Conservation (phyloP, 768 basidiomycete species). For the Calvatia gigantea region DNA sequence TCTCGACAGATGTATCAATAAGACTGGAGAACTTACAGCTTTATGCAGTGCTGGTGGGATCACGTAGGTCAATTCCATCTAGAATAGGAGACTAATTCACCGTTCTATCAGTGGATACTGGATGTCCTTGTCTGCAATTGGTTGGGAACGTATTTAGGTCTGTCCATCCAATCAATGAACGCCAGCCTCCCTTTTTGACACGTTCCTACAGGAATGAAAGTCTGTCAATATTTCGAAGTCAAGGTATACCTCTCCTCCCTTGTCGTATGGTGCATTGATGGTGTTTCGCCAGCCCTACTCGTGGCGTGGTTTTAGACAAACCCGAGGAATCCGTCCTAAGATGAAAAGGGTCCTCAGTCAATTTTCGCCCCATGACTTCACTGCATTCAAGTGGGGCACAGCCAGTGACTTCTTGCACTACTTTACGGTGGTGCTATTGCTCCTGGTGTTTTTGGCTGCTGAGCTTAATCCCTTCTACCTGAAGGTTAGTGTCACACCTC, state of each 20-base stretch:
- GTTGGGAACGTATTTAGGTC: constrained; percentile 81
- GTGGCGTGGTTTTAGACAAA: constrained; percentile 82
- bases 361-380: constrained; percentile 86
- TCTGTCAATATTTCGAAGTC: constrained; percentile 83
- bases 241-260: constrained; percentile 48
- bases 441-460: constrained; percentile 77
- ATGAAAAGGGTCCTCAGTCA: constrained; percentile 78
- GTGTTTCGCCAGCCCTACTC: constrained; percentile 59
- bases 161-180: constrained; percentile 18
- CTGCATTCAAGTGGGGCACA: constrained; percentile 85
- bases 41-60: constrained; percentile 84
- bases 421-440: constrained; percentile 66
- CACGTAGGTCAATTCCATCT: constrained; percentile 52
- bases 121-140: constrained; percentile 88
- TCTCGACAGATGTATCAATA: constrained; percentile 13
- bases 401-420: constrained; percentile 72
- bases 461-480: constrained; percentile 88
- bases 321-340: constrained; percentile 73
- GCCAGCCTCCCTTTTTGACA: constrained; percentile 18
- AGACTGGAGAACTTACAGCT: constrained; percentile 15
- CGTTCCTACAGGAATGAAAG: constrained; percentile 67
- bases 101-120: constrained; percentile 65
- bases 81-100: constrained; percentile 10
- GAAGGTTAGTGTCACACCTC: constrained; percentile 47
- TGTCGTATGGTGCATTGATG: constrained; percentile 11